These are phyloP conservation scores for Lasiodiplodia sp. DNA, from an alignment of 2,329 filamentous ascomycete species.

Conservation along the genomic window DNA sequence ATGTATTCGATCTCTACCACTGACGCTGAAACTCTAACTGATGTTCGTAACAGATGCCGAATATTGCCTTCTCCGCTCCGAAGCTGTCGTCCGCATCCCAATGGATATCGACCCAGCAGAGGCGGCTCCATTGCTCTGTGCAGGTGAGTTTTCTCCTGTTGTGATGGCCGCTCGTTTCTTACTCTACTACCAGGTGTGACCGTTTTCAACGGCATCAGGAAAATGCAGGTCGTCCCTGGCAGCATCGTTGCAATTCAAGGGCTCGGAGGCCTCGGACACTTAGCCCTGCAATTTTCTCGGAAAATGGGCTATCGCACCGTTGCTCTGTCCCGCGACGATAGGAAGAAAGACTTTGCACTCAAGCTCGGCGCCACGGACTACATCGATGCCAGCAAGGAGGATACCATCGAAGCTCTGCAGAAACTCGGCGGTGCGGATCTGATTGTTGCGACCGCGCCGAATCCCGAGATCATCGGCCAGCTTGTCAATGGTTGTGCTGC, in stretches of 20 bases:
- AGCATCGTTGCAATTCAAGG: conserved; percentile 60
- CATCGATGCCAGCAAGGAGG: conserved; percentile 60
- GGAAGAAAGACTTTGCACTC: conserved; percentile 62
- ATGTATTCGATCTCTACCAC: conserved; percentile 33
- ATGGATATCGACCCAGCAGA: conserved; percentile 53
- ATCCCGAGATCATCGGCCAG: conserved; percentile 60
- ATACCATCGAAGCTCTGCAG: conserved; percentile 58
- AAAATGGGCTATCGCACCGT: conserved; percentile 62
- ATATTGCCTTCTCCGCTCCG: conserved; percentile 66
- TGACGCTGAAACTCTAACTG: no score
- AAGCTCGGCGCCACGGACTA: conserved; percentile 65
- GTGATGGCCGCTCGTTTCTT: no score
- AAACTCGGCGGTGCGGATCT: conserved; percentile 68
- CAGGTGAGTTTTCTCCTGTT: conserved; percentile 38
- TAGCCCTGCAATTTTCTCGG: conserved; percentile 61
- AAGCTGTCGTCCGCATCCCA: conserved; percentile 65
- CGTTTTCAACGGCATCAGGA: conserved; percentile 60
- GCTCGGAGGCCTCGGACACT: conserved; percentile 60
- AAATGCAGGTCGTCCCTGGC: conserved; percentile 55
- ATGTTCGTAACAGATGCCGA: conserved; percentile 55
- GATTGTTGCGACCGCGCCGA: conserved; percentile 70
- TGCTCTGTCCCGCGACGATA: conserved; percentile 56
- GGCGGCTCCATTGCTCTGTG: conserved; percentile 56
- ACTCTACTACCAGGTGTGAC: conserved; percentile 45
- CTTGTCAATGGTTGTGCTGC: conserved; percentile 62